Base-by-base conservation (phyloP, 805 yeast species). In the Saccharomycopsis oosterbeekiorum region DNA sequence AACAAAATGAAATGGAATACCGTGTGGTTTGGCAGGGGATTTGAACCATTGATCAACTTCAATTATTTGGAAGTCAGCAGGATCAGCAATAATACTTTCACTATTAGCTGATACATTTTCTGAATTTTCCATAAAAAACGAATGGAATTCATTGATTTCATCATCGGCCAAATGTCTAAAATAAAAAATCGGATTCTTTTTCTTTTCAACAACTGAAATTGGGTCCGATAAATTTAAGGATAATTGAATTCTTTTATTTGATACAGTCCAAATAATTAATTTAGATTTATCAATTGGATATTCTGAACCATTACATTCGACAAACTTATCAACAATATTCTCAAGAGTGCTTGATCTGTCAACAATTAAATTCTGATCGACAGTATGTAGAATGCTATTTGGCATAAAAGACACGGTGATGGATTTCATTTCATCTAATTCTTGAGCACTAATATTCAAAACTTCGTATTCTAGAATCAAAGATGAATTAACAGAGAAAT, bases 1-100 rank as follows among this genome's bases (percentile, higher is more conserved):
- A n/a, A 83, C 80, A 70, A 92, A 89, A 10, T 88, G 74, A 70
- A 92, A 92, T 3, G 97, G 96, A 57, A 86, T 77, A n/a, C 97
- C 92, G 71, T 92, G 98, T 24, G 80, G 76, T 51, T 78, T 74
- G 54, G 76, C 79, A 29, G 85, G 77, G 50, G 85, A 88, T 67
- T 86, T 88, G 71, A 85, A 81, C 73, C 86, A 92, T 69, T 91
- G 97, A 65, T 84, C 78, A 1, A 86, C 96, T 2, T 88, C 80
- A 1, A 88, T 79, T 51, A 87, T 39, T 57, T 64, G 51, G 61
- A 66, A 47, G 10, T 24, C 42, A 34, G 24, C 29, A 1, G 56
- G 42, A n/a, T 54, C 42, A n/a, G 40, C 56, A 54, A 29, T 54
- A 86, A 74, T 14, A 79, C 78, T 10, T 85, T 74, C 69, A 85